Percentiles rank a stretch among this genome's conserved stretches.
Evolutionary conservation across 2,329 filamentous ascomycete species (phyloP).

Genomic region (Scedosporium boydii): DNA sequence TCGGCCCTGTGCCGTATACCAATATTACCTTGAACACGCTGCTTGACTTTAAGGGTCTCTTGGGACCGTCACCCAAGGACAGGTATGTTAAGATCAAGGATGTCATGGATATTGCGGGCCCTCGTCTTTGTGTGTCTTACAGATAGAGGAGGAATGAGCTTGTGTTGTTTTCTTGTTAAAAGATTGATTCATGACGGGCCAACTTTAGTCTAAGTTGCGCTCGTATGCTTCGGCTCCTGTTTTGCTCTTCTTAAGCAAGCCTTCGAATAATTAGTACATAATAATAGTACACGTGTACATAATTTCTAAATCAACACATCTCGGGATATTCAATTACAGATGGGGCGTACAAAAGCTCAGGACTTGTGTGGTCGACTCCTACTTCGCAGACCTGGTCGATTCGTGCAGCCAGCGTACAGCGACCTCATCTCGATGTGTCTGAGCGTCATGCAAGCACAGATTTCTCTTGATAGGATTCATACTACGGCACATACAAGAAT

Average conservation of each 20-base stretch:
- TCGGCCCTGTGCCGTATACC: slow-evolving; percentile 19
- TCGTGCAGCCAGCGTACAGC: background rate
- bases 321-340: too few relatives aligned
- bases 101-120: background rate
- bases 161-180: background rate
- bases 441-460: background rate
- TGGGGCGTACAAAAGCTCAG: too few relatives aligned
- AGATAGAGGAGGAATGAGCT: background rate
- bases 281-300: too few relatives aligned
- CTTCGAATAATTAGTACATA: too few relatives aligned
- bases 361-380: too few relatives aligned
- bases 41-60: slow-evolving; percentile 3
- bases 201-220: too few relatives aligned
- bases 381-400: background rate
- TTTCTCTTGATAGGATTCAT: too few relatives aligned
- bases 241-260: too few relatives aligned
- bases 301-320: too few relatives aligned
- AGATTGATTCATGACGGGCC: too few relatives aligned
- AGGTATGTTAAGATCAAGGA: slow-evolving; percentile 1
- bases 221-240: too few relatives aligned
- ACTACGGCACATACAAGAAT: too few relatives aligned
- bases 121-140: background rate
- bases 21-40: slow-evolving; percentile 20
- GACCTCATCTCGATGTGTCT: background rate
- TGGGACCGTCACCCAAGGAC: background rate